Evolutionary conservation across 2,329 filamentous ascomycete genomes (phyloP).

Genomic region (Geosmithia flava): DNA sequence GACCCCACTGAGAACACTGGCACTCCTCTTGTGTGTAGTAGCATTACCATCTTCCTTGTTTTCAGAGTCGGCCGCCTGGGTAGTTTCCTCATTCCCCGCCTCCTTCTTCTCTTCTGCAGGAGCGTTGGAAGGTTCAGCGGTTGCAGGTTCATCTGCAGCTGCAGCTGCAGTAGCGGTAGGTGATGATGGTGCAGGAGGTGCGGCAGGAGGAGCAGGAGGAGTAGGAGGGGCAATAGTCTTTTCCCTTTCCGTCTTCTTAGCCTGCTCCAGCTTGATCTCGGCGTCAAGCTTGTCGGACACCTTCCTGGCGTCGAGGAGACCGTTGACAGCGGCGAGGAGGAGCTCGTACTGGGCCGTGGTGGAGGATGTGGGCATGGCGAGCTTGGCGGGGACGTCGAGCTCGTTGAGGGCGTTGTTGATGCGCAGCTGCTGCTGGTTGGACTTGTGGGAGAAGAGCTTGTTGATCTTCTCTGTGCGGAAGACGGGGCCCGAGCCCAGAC

Average conservation of each 20-base stretch:
- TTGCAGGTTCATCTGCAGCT: background rate
- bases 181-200: background rate
- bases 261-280: conserved; percentile 51
- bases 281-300: conserved; percentile 62
- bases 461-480: conserved; percentile 80
- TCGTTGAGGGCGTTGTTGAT: conserved; percentile 62
- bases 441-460: conserved; percentile 68
- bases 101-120: too few species aligned
- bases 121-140: too few species aligned
- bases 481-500: conserved; percentile 71
- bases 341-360: conserved; percentile 62
- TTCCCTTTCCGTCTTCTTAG: conserved; percentile 36
- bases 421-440: conserved; percentile 60
- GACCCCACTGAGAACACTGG: conserved; percentile 61
- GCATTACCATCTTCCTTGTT: conserved; percentile 4
- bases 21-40: conserved; percentile 60
- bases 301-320: conserved; percentile 62
- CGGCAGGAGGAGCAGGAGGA: background rate
- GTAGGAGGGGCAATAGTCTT: conserved; percentile 2
- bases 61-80: conserved; percentile 10
- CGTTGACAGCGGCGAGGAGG: conserved; percentile 54
- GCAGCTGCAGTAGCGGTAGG: conserved; percentile 3
- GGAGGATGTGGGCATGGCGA: conserved; percentile 62
- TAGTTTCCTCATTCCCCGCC: conserved; percentile 3
- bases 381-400: conserved; percentile 55